Base-by-base conservation (phyloP, 2,329 filamentous ascomycete genomes). In the Delphinella strobiligena region DNA sequence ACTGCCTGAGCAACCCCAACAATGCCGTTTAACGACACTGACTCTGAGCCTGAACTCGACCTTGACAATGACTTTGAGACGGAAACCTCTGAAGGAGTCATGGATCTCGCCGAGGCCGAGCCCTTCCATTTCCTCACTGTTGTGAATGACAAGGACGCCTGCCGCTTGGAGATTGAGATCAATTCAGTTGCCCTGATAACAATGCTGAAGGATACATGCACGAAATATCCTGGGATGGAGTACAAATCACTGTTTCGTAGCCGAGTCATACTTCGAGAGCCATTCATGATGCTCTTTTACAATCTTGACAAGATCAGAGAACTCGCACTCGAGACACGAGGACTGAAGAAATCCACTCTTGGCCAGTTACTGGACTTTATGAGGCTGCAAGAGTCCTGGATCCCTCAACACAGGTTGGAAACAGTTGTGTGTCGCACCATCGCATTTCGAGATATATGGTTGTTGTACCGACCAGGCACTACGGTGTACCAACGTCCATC, bases 261-360 rank as follows among this genome's bases (percentile, higher is more conserved):
- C 22, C 22, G 22, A 7, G 22, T 27, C 22, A 27, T 7, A 12
- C 22, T 27, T 12, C 7, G 22, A 7, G 22, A 27, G 22, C 22
- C 22, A 7, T 27, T 27, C 12, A 12, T 27, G 12, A 27, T 27
- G 12, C 22, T 27, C 22, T 27, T 27, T 12, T 27, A 27, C 22
- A 27, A 27, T 27, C 7, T 27, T 12, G 22, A 27, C 7, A 7
- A 4, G 5, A 9, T 39, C 29, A 16, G 4, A 33, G n/a, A 32
- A 31, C 29, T 34, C 15, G 7, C 14, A 16, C 30, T 39, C 29
- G 17, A 22, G 44, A 14, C 44, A 41, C 5, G 41, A 38, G n/a
- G 41, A 37, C 22, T 12, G 12, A 27, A 27, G 12, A 12, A 7
- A 7, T 12, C 7, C 22, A 7, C 12, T 27, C 22, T 27, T 12